Base-by-base conservation (phyloP, 202 grass and related monocot genomes). In the Panicum hallii region DNA sequence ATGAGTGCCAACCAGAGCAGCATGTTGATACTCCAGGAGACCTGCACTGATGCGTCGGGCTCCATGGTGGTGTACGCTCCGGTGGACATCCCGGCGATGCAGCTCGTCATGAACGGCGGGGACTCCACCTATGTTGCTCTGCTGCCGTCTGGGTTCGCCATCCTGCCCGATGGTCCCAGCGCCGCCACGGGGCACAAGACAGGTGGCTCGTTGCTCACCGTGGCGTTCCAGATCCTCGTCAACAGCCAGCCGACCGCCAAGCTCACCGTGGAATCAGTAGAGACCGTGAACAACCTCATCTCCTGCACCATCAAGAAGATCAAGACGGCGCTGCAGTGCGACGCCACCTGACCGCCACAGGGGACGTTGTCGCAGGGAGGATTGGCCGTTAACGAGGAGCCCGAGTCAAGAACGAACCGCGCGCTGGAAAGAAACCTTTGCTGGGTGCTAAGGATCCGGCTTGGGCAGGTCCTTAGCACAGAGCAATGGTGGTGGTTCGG, bases 321-420 rank as follows among this genome's bases (percentile, higher is more conserved):
- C 74, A 99, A 96, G 83, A 86, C 46, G 0, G 97, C 97, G 65
- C 83, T 99, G 46, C 87, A 91, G 63, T 90, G 88, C 5, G 87
- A 90, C 14, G 80, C 90, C 45, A 57, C 83, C 70, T 69, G 85
- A 94, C 10, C 20, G 74, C 32, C 22, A 26, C 23, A 47, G 26
- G 3, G 19, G n/a, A 20, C 60, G 50, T 65, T 50, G 79, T 41
- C 10, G 30, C 22, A 58, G 67, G 89, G 71, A 26, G 69, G 65
- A 73, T 38, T 38, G 34, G 19, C 42, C 1, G 56, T 28, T 15
- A 62, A 32, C 70, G 71, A 74, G 5, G 90, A 71, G 85, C 81
- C 79, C 84, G 89, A 98, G 95, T 98, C 95, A 95, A 98, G 95
- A 98, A 95, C 95, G 95, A 98, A 98, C 95, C 95, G 85, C 88